Base-by-base conservation (phyloP, 2,329 filamentous ascomycete genomes). In the Ascochyta rabiei region DNA sequence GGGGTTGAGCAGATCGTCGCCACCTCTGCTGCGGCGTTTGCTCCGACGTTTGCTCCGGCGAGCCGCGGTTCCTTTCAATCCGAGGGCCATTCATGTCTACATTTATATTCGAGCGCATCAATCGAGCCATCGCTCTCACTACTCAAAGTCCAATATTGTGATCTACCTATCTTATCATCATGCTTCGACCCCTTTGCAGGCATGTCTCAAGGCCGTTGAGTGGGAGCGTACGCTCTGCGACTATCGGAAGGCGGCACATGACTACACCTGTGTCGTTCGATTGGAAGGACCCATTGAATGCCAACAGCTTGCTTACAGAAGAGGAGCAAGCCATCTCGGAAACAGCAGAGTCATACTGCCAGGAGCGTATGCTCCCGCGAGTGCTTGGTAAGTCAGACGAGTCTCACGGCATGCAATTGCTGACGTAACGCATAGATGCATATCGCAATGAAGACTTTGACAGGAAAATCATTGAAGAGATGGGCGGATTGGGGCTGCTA, bases 331-430 rank as follows among this genome's bases (percentile, higher is more conserved):
- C 93, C 13, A 93, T 99, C 63, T 83, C 89, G 37, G 91, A 97
- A 68, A 96, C 91, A 6, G 93, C 93, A 30, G 90, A 96, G 76
- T 85, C 90, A 57, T 99, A 98, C 72, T 98, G 93, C 73, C 93
- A 98, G 76, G 93, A 98, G 74, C 85, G 86, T 56, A 82, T 99
- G 79, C 80, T 90, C 37, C 95, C 95, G 45, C 83, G 93, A 61
- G 89, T 99, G 45, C 82, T 97, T 56, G 88, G 93, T 96, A 82
- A 42, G 35, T 61, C 31, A 42, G n/a, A 23, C 13, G 1, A 28
- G 35, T 30, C 9, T 34, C 7, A 15, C 33, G 39, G 60, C 6
- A 4, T 21, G 21, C 40, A 30, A 24, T 33, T 33, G 48, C 54
- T 63, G 46, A 63, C 48, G 46, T 31, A 53, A 12, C 37, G 24